Base-by-base conservation (phyloP, 2,329 filamentous ascomycete species). In the Aspergillus unguis region DNA sequence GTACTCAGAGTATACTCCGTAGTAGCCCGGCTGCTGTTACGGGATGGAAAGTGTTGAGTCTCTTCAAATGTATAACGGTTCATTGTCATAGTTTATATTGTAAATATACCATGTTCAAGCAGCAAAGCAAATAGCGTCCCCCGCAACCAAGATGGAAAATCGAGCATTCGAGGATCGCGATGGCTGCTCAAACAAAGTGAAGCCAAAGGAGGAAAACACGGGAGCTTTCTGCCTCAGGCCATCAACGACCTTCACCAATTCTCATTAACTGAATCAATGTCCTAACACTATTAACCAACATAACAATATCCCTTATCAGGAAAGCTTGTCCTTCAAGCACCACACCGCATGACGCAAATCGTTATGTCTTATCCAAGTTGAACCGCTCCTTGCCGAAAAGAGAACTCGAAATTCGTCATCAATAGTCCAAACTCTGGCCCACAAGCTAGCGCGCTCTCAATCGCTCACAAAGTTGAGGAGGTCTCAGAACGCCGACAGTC, bases 371-470 rank as follows among this genome's bases (percentile, higher is more conserved):
- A 35, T 41, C 23, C 46, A 17, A 6, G 9, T 25, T 11, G 11
- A 33, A 3, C 9, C 36, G 36, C 17, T 32, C n/a, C 31, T 6
- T 42, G 26, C 40, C 33, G 29, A 40, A 37, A 31, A 17, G 17
- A 17, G 17, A 17, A 17, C 17, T 17, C 17, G 17, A 17, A 31
- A 49, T 43, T 49, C 47, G 47, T 37, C 47, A 49, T 36, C 47
- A 49, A 49, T 44, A 43, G 40, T 48, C 23, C 35, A 26, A 40
- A 25, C 33, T n/a, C 17, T 6, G 38, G 31, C 40, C 47, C 47
- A 49, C 47, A 5, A 37, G 31, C 38, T 49, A 38, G 27, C 44
- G n/a, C 37, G 28, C 28, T 32, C 17, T 17, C 17, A 17, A 17
- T 17, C 17, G 17, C 17, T 17, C 17, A n/a, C 41, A 29, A 33